phyloP scores from a whole-genome alignment of 2,329 filamentous ascomycete genomes.

The Cryoendolithus antarcticus region DNA sequence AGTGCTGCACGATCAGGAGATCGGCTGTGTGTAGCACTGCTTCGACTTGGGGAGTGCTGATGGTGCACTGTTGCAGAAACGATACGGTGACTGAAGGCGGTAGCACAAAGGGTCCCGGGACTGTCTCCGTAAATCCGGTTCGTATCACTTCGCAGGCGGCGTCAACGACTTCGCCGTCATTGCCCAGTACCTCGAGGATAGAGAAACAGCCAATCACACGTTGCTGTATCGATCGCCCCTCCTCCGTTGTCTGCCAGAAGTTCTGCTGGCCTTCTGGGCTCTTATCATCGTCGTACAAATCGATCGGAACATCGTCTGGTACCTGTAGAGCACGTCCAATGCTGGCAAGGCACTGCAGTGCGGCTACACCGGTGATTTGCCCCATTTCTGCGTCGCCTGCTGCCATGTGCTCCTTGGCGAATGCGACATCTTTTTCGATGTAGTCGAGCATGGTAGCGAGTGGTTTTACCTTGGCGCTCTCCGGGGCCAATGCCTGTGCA shows the following conservation, averaged over 20 bases:
- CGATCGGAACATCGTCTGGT: conserved; percentile 52
- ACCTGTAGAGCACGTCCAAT: conserved; percentile 63
- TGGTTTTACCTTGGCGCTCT: conserved; percentile 41
- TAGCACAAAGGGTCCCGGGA: conserved; percentile 67
- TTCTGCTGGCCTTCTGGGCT: conserved; percentile 16
- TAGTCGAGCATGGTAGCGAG: conserved; percentile 38
- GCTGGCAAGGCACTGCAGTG: conserved; percentile 55
- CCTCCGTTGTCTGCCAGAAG: conserved; percentile 37
- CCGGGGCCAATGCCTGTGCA: conserved; percentile 55
- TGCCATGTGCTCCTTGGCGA: conserved; percentile 19
- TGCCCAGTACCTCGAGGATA: conserved; percentile 42
- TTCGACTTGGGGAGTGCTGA: conserved; percentile 54
- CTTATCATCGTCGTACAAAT: conserved; percentile 46
- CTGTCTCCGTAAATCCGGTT: conserved; percentile 61
- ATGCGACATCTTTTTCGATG: conserved; percentile 39
- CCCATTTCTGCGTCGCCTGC: conserved; percentile 28
- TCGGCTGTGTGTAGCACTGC: conserved; percentile 59
- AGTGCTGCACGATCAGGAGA: conserved; percentile 45
- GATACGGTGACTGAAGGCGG: conserved; percentile 52
- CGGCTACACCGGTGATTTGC: conserved; percentile 35
- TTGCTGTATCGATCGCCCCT: conserved; percentile 38
- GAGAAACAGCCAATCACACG: conserved; percentile 41
- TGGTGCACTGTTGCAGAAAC: conserved; percentile 42
- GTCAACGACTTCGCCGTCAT: conserved; percentile 57
- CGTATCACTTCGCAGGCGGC: conserved; percentile 59